A percentile compares a stretch with the other conserved stretches of the same genome.
These are phyloP conservation scores for Neurospora discreta DNA, from an alignment of 495 filamentous ascomycete genomes.

Conservation along the genomic window DNA sequence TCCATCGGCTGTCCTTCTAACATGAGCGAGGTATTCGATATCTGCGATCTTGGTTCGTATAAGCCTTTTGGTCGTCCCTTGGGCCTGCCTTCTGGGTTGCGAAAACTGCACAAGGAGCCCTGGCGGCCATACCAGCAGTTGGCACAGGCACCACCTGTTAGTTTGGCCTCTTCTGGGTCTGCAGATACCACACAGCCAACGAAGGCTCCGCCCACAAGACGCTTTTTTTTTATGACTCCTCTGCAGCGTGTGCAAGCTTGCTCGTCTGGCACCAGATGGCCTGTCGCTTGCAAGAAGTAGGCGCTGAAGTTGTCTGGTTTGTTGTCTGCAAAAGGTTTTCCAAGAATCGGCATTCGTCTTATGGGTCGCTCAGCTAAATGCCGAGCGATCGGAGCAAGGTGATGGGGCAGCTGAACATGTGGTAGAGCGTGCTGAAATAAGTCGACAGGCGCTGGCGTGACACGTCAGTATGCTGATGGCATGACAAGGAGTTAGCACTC, in stretches of 20 bases:
- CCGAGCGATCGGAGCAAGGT: neutral
- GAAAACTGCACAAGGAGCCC: conserved; percentile 10
- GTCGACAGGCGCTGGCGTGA: neutral
- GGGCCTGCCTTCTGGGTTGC: neutral
- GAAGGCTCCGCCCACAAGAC: neutral
- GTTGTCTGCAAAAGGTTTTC: neutral
- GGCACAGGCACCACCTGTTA: conserved; percentile 10
- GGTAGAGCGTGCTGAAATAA: neutral
- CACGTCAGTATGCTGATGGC: neutral
- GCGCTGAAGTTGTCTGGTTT: conserved; percentile 8
- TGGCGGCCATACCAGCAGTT: conserved; percentile 15
- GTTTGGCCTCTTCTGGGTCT: neutral
- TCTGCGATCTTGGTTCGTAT: neutral
- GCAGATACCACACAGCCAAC: conserved; percentile 5
- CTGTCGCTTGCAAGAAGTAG: conserved; percentile 13
- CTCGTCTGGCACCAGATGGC: neutral
- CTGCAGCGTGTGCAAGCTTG: conserved; percentile 7
- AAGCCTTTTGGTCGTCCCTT: neutral
- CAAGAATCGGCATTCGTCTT: conserved; percentile 3
- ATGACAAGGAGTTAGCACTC: neutral
- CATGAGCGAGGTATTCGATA: no score
- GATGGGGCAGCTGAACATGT: no score
- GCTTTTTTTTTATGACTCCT: neutral
- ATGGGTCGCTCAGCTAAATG: neutral
- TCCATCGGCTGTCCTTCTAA: neutral